phyloP scores from a whole-genome alignment of 345 rosid genomes.

The Hirschfeldia incana region DNA sequence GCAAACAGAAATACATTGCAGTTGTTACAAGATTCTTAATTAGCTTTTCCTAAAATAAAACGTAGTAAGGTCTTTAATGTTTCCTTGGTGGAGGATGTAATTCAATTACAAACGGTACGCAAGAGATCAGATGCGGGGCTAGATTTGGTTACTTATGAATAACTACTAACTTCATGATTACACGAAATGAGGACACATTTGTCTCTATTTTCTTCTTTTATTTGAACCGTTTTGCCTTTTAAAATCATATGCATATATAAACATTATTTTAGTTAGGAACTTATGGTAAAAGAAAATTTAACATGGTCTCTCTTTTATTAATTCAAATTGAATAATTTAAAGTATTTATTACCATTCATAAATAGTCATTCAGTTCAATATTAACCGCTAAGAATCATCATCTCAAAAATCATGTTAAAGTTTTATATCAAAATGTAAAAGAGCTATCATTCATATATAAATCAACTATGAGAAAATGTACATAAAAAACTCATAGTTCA shows the following conservation, averaged over 20 bases:
- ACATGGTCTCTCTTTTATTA: not conserved
- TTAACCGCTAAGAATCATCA: not conserved
- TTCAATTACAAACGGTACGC: conserved; percentile 1
- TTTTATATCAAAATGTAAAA: not conserved
- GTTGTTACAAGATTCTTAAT: conserved; percentile 1
- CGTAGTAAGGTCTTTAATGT: not conserved
- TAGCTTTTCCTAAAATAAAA: not conserved
- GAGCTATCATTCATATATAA: not conserved
- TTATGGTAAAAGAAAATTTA: not conserved
- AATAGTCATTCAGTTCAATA: not conserved
- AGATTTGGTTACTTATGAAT: conserved; percentile 5
- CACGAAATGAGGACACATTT: conserved; percentile 20
- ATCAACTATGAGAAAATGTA: not conserved
- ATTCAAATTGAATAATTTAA: not conserved
- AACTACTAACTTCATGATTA: conserved; percentile 5
- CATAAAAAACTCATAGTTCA: not conserved
- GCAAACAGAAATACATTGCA: conserved; percentile 7
- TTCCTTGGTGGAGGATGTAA: conserved; percentile 26
- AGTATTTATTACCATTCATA: not conserved
- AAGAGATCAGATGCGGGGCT: not conserved
- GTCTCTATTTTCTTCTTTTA: conserved; percentile 6
- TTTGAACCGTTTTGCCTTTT: conserved; percentile 17
- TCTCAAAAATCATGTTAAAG: not conserved
- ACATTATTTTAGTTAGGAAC: not conserved
- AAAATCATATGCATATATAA: not conserved